Percentiles rank a stretch among this genome's conserved stretches.
Conservation (phyloP, 805 yeast species). For the Metschnikowia shivogae region DNA sequence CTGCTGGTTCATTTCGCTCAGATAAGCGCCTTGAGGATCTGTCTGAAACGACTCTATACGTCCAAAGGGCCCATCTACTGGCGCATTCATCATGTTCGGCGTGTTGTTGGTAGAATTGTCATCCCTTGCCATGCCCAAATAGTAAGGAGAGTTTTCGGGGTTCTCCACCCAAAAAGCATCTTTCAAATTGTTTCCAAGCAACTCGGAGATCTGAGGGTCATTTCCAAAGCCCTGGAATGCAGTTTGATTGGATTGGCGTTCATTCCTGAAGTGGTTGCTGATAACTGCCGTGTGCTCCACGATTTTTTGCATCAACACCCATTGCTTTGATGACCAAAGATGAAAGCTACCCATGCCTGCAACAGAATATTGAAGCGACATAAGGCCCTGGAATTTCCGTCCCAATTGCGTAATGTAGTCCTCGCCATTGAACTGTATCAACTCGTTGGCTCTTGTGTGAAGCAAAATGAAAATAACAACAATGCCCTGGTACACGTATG, state of each 20-base stretch:
- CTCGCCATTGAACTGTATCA: constrained; percentile 20
- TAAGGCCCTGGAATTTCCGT: constrained; percentile 19
- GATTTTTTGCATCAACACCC: constrained; percentile 29
- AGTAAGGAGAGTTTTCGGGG: constrained; percentile 12
- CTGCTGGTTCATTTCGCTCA: background rate
- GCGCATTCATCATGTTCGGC: background rate
- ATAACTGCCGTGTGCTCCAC: constrained; percentile 26
- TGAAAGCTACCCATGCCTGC: constrained; percentile 17
- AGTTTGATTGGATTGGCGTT: constrained; percentile 1
- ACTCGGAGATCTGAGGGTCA: constrained; percentile 27
- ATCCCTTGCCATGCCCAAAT: constrained; percentile 7
- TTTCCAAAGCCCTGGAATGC: constrained; percentile 10
- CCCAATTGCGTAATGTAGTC: constrained; percentile 25
- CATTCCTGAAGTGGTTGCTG: constrained; percentile 5
- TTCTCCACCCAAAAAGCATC: constrained; percentile 54
- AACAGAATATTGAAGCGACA: constrained; percentile 23
- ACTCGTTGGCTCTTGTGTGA: constrained; percentile 39
- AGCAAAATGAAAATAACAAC: constrained; percentile 48
- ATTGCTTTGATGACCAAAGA: constrained; percentile 35
- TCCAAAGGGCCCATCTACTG: background rate
- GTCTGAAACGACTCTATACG: background rate
- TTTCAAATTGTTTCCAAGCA: constrained; percentile 38
- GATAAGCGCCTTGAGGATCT: background rate
- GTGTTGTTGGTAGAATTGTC: background rate
- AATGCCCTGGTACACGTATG: constrained; percentile 49